These are phyloP conservation scores for Amauroascus niger DNA, from an alignment of 2,329 filamentous ascomycete species.

Conservation along the genomic window DNA sequence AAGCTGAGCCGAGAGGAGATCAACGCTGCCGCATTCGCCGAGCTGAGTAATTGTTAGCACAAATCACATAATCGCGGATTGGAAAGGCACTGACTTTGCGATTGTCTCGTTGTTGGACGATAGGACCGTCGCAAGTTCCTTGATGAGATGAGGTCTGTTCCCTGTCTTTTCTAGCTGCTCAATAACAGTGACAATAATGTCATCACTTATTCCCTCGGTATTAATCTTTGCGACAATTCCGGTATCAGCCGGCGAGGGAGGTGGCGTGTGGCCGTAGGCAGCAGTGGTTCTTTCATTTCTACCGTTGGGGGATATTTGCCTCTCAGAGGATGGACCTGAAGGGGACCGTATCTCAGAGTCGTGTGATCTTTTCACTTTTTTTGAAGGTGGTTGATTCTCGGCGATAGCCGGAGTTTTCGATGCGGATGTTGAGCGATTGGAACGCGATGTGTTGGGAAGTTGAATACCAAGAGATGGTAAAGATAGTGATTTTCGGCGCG, in stretches of 20 bases:
- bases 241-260: constrained; percentile 55
- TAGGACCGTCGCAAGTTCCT: constrained; percentile 77
- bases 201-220: constrained; percentile 78
- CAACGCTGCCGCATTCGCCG: constrained; percentile 88
- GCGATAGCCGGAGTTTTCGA: constrained; percentile 55
- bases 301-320: constrained; percentile 18
- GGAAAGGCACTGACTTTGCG: constrained; percentile 61
- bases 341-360: constrained; percentile 33
- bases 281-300: constrained; percentile 40
- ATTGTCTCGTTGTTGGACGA: constrained; percentile 69
- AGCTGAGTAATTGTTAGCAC: constrained; percentile 49
- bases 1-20: constrained; percentile 84
- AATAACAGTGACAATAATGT: constrained; percentile 87
- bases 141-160: constrained; percentile 88
- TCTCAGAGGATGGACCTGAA: constrained; percentile 13
- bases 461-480: constrained; percentile 88
- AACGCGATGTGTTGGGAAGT: constrained; percentile 52
- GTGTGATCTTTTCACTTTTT: constrained; percentile 73
- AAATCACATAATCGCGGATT: constrained; percentile 13
- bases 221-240: constrained; percentile 52
- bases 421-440: constrained; percentile 48
- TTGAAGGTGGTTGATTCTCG: constrained; percentile 45
- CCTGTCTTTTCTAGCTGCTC: constrained; percentile 78
- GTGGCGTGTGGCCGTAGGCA: constrained; percentile 64
- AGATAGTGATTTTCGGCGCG: constrained; percentile 88